A percentile compares a stretch with the other conserved stretches of the same genome.
phyloP scores from a whole-genome alignment of 176 grass and related monocot species.

The Areca catechu region DNA sequence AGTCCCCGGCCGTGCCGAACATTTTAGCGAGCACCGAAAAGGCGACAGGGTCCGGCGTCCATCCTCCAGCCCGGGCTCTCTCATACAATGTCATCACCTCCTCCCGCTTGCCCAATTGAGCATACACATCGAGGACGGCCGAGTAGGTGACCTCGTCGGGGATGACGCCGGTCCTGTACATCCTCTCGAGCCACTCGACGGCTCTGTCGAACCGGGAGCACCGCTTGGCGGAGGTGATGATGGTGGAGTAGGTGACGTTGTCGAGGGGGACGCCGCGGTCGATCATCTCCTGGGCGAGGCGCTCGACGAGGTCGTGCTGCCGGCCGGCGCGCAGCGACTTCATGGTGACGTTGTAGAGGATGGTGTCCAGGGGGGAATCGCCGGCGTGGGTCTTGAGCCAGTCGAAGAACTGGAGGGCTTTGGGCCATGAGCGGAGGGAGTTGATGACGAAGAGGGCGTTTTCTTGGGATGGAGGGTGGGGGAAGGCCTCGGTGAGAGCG shows the following conservation, averaged over 20 bases:
- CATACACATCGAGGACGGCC: constrained; percentile 65
- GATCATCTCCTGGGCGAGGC: constrained; percentile 69
- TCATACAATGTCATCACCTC: constrained; percentile 78
- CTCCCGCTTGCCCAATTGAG: constrained; percentile 47
- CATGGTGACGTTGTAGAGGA: constrained; percentile 78
- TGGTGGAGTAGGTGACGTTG: constrained; percentile 89
- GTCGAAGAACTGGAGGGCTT: constrained; percentile 51
- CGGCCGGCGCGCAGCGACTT: constrained; percentile 59
- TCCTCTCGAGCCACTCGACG: constrained; percentile 78
- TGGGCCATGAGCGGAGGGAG: constrained; percentile 48
- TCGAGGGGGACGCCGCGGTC: constrained; percentile 40
- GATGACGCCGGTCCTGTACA: constrained; percentile 54
- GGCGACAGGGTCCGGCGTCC: constrained; percentile 68
- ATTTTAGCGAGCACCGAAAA: constrained; percentile 79
- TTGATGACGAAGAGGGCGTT: constrained; percentile 64
- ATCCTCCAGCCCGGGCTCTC: constrained; percentile 54
- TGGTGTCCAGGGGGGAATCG: constrained; percentile 32
- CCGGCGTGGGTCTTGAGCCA: constrained; percentile 35
- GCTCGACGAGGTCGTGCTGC: constrained; percentile 51
- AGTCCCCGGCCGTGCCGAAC: constrained; percentile 72
- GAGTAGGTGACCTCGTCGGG: constrained; percentile 93
- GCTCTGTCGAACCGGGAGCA: constrained; percentile 66
- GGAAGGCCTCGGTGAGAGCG: constrained; percentile 37
- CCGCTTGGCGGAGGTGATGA: constrained; percentile 61
- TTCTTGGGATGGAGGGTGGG: constrained; percentile 38